Evolutionary conservation across 2,329 filamentous ascomycete genomes (phyloP), one percentile per base, ranked within the genome.

Genomic region (Chrysosphaeria jannelii): DNA sequence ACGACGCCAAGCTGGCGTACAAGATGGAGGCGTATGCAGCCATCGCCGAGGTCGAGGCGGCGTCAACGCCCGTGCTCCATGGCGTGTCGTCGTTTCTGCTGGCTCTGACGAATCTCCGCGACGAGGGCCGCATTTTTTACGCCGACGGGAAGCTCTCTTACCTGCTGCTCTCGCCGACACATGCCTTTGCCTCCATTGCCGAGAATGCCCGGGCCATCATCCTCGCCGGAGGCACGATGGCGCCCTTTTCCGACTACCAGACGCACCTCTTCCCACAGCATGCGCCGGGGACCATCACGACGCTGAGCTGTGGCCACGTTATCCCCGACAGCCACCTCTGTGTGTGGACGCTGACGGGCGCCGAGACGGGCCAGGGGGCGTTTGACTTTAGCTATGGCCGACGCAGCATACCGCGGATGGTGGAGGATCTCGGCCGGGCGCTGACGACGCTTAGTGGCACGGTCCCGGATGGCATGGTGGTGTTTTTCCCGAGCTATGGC

Each of bases 201-300:
- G 64, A 74, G 14, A 65, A 71, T 30, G 76, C 85, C 1, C 57
- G 78, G 27, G 74, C 81, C 2, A 71, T 97, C 4, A 69, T 97
- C 20, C 50, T 97, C 4, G 85, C 79, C 0, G 85, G 85, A 27
- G 85, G 85, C 12, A 97, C 85, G 13, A 93, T 97, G 85, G 89
- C 85, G 3, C 85, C 85, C 0, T 89, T 93, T 49, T 60, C 68
- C 13, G 85, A 93, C 44, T 97, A 90, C 43, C 65, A 58, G 17
- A 57, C 69, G 4, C 74, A 91, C 35, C 52, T 97, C 0, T 85
- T 97, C 30, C 72, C 81, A 0, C 68, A 72, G 23, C 42, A 90
- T 0, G 33, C 52, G 1, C 43, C 48, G 0, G 16, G 7, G n/a
- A 61, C 61, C 27, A 57, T 93, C 21, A 66, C 57, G 7, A 90